Evolutionary conservation across 495 filamentous ascomycete genomes (phyloP), one percentile per base, ranked within the genome.

Genomic region (Hyphodiscus hymeniophilus): DNA sequence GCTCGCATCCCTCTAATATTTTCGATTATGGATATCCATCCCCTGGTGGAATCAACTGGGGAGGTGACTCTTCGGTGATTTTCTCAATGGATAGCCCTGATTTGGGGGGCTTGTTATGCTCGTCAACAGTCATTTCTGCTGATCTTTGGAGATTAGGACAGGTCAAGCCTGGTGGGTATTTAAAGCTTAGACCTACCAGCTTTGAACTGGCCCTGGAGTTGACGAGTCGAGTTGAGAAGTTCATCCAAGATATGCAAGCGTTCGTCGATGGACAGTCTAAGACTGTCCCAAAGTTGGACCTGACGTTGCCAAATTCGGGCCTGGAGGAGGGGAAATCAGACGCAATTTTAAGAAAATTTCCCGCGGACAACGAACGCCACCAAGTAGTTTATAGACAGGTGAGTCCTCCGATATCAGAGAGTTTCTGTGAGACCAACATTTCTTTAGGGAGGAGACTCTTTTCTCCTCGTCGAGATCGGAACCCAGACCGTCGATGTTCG

Each of bases 131-230:
- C 13, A 67, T 77, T 28, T 69, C 67, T 32, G 77, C 67, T 7
- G 75, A 79, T 23, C 58, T 73, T 21, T 81, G 76, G 75, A 74
- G 75, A 58, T 40, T 83, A 8, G 79, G 79, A 0, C 77, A 81
- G 58, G 60, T 83, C 11, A 76, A 73, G 46, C 69, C 77, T 16
- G 79, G 79, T n/a, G 70, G 79, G 52, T 72, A 66, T 4, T 57
- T 79, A 15, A 62, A 64, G 24, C 74, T 73, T 47, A 57, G 57
- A 18, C 57, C 63, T 15, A 67, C 73, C 3, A 68, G 73, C 7
- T 55, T 74, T 20, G 60, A 71, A 11, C 65, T 72, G 43, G 74
- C 76, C 8, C 45, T 78, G 2, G 47, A 50, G 26, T 44, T 60
- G 16, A 58, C 63, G 13, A 52, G 52, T 35, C 50, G 61, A 3